Percentiles rank a stretch among this genome's conserved stretches.
Evolutionary conservation across 164 flowering plant species (phyloP).

Genomic region (Tetracentron sinense): DNA sequence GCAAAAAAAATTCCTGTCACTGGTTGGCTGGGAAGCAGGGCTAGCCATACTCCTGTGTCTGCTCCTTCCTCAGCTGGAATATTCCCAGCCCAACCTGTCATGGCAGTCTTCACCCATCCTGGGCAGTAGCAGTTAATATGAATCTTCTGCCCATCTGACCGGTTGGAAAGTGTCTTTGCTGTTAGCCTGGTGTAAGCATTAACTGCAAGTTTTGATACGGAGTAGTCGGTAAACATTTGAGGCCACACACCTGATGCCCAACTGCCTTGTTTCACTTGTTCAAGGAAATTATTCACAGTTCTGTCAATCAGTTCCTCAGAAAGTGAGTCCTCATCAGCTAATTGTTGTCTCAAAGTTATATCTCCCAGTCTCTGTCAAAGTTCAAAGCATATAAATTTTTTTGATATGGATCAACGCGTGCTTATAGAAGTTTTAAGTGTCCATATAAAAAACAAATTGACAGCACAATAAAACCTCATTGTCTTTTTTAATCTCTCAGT

Average conservation of each 20-base stretch:
- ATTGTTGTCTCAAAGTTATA: slow-evolving; percentile 45
- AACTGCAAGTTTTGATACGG: slow-evolving; percentile 83
- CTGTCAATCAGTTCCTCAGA: slow-evolving; percentile 73
- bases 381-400: not conserved
- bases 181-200: slow-evolving; percentile 74
- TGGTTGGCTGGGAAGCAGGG: slow-evolving; percentile 66
- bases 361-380: slow-evolving; percentile 61
- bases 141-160: slow-evolving; percentile 67
- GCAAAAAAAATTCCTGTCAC: slow-evolving; percentile 78
- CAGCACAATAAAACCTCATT: no score
- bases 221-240: slow-evolving; percentile 72
- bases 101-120: slow-evolving; percentile 94
- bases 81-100: slow-evolving; percentile 93
- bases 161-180: slow-evolving; percentile 47
- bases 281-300: slow-evolving; percentile 46
- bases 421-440: not conserved
- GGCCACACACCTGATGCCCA: slow-evolving; percentile 91
- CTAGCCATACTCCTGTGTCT: slow-evolving; percentile 94
- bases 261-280: slow-evolving; percentile 71
- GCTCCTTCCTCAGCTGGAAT: slow-evolving; percentile 74
- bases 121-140: slow-evolving; percentile 87
- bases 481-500: no score
- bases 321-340: slow-evolving; percentile 49
- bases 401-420: not conserved
- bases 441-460: not conserved